Conservation (phyloP, 768 basidiomycete species). For the Xerocomellus dryophilus region DNA sequence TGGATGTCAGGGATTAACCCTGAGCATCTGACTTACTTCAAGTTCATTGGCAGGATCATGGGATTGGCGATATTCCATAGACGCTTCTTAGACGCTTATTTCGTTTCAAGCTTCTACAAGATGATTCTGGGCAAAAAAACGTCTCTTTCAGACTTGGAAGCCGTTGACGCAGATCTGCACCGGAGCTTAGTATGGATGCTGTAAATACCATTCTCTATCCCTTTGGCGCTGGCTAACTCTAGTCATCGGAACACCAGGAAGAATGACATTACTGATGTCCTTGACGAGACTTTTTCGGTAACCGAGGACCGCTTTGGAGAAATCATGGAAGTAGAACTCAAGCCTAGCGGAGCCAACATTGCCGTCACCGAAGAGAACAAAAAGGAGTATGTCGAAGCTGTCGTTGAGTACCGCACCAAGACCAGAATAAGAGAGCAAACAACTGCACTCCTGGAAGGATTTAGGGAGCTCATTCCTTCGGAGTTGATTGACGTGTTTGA, state of each 20-base stretch:
- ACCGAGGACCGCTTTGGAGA: constrained; percentile 79
- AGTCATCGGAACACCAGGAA: constrained; percentile 41
- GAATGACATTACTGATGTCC: constrained; percentile 71
- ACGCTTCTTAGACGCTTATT: constrained; percentile 76
- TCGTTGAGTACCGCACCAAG: constrained; percentile 82
- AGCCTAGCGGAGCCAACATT: constrained; percentile 55
- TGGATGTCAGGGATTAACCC: constrained; percentile 73
- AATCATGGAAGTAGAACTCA: constrained; percentile 62
- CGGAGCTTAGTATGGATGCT: constrained; percentile 74
- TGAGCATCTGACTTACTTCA: constrained; percentile 77
- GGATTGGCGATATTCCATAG: constrained; percentile 77
- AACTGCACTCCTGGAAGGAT: constrained; percentile 80
- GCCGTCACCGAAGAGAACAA: constrained; percentile 74
- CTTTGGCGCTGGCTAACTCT: neutral
- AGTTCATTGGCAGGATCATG: constrained; percentile 72
- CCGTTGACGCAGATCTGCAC: constrained; percentile 65
- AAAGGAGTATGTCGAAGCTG: constrained; percentile 70
- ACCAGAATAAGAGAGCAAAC: constrained; percentile 82
- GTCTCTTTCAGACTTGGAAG: constrained; percentile 61
- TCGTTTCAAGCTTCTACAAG: constrained; percentile 80
- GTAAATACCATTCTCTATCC: constrained; percentile 38
- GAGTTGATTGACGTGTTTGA: constrained; percentile 89
- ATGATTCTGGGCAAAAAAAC: constrained; percentile 65
- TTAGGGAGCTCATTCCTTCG: constrained; percentile 78
- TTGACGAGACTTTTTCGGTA: constrained; percentile 69